Percentiles rank a stretch among this genome's conserved stretches.
Conservation (phyloP, 2,329 filamentous ascomycete genomes). For the Aspergillus proliferans region DNA sequence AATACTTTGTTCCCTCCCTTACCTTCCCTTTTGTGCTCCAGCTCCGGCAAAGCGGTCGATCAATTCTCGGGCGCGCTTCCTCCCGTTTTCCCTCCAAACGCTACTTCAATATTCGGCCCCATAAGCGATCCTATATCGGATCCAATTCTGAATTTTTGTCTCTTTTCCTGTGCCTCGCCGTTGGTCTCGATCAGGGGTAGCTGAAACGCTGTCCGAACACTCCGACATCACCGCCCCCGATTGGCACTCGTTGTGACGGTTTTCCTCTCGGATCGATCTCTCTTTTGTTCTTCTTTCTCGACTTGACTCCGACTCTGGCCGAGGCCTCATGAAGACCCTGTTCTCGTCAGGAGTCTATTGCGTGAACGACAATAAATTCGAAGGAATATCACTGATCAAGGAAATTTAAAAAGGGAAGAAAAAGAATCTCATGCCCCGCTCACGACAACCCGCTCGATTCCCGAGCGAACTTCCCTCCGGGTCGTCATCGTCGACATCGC, state of each 20-base stretch:
- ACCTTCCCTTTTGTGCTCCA: constrained; percentile 11
- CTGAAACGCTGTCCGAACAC: not conserved
- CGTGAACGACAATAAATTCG: no score
- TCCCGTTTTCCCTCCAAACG: constrained; percentile 9
- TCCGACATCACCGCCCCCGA: no score
- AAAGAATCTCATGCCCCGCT: constrained; percentile 28
- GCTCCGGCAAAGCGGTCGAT: constrained; percentile 11
- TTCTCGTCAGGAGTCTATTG: not conserved
- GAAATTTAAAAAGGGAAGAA: not conserved
- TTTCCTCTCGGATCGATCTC: not conserved
- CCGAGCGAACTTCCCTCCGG: constrained; percentile 37
- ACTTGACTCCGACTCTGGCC: not conserved
- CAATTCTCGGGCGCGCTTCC: no score
- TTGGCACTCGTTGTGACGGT: not conserved
- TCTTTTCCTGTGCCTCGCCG: no score
- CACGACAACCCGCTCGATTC: constrained; percentile 29
- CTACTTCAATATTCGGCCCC: not conserved
- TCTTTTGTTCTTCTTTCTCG: not conserved
- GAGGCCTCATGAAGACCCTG: not conserved
- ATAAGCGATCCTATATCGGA: no score
- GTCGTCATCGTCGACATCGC: constrained; percentile 42
- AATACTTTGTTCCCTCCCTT: constrained; percentile 7
- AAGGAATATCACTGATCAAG: not conserved
- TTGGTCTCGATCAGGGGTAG: no score
- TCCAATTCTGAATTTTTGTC: no score